Evolutionary conservation across 2,329 filamentous ascomycete species (phyloP).

Genomic region (Truncatella angustata): DNA sequence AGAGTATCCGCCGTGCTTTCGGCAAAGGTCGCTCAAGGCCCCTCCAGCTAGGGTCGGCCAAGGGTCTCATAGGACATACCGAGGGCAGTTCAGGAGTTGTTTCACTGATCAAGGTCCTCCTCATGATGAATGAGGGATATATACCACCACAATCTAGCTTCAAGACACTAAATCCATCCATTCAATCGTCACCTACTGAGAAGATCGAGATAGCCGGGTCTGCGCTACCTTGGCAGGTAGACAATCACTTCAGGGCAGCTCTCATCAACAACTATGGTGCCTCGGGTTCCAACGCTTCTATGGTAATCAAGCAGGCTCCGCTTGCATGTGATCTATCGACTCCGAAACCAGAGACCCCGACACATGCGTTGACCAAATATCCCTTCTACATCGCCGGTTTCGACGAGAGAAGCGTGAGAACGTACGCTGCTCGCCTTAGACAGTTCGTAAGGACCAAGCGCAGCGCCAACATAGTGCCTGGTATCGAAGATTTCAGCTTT

Average conservation of each 20-base stretch:
- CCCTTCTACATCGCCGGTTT: neutral
- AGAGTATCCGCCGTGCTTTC: conserved; percentile 24
- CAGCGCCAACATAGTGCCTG: no score
- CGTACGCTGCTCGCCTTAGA: neutral
- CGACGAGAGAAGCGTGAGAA: neutral
- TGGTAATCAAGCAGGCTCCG: conserved; percentile 21
- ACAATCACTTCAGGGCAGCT: conserved; percentile 12
- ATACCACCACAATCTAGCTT: conserved; percentile 35
- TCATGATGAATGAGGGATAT: conserved; percentile 22
- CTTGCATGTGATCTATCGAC: conserved; percentile 9
- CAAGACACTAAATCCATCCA: conserved; percentile 23
- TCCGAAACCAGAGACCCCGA: conserved; percentile 14
- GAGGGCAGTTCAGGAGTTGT: conserved; percentile 26
- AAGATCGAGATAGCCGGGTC: conserved; percentile 18
- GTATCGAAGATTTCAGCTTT: no score
- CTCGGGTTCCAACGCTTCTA: conserved; percentile 25
- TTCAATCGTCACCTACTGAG: conserved; percentile 15
- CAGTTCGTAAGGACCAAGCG: no score
- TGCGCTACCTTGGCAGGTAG: neutral
- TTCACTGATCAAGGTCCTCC: conserved; percentile 16
- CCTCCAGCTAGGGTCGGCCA: conserved; percentile 28
- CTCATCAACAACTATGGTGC: conserved; percentile 37
- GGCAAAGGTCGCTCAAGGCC: conserved; percentile 5
- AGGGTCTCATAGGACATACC: conserved; percentile 32
- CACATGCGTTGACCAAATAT: neutral